Evolutionary conservation across 345 rosid genomes (phyloP).

Genomic region (Boechera stricta): DNA sequence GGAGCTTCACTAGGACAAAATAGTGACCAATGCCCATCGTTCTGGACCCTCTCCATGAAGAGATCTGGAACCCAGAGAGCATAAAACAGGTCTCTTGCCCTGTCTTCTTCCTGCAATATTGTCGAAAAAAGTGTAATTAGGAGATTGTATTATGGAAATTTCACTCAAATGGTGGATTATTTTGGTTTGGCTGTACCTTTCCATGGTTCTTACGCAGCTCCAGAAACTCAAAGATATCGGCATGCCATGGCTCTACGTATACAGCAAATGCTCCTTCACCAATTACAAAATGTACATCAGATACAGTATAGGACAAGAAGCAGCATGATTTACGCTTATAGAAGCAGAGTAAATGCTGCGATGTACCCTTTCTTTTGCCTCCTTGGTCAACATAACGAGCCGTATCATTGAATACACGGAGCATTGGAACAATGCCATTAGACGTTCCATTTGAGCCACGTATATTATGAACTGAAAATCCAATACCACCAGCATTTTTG

Average conservation of each 20-base stretch:
- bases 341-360: too few species aligned
- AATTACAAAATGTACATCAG: neutral
- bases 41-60: slow-evolving; percentile 86
- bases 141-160: too few species aligned
- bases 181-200: neutral
- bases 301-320: too few species aligned
- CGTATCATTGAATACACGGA: slow-evolving; percentile 15
- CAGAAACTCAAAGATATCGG: slow-evolving; percentile 9
- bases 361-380: neutral
- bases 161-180: neutral
- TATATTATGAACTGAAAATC: slow-evolving; percentile 57
- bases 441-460: slow-evolving; percentile 27
- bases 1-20: slow-evolving; percentile 93
- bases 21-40: slow-evolving; percentile 76
- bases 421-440: slow-evolving; percentile 29
- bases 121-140: neutral
- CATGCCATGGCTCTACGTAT: slow-evolving; percentile 28
- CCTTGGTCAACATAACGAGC: slow-evolving; percentile 30
- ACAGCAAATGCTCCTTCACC: slow-evolving; percentile 24
- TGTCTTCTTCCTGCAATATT: slow-evolving; percentile 68
- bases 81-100: slow-evolving; percentile 82
- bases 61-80: slow-evolving; percentile 94
- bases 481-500: slow-evolving; percentile 93
- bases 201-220: slow-evolving; percentile 21
- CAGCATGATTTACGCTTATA: too few species aligned